Conservation (phyloP, 192 early-diverging fungal species). For the Phlyctochytrium planicorne region DNA sequence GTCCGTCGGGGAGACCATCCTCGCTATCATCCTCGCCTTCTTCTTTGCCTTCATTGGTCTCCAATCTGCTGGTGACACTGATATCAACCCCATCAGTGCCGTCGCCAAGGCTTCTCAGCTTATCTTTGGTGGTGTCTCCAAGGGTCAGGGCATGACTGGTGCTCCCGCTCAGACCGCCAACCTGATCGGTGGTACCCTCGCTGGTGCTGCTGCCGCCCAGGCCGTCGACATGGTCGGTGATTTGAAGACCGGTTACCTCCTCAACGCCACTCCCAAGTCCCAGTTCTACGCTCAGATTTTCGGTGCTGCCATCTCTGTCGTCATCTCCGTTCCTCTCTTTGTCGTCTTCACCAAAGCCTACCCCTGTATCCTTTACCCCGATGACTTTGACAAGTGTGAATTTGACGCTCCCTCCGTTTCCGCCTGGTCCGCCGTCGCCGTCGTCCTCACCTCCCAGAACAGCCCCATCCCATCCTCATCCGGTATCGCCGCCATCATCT, state of each 20-base stretch:
- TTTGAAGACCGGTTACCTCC: constrained; percentile 82
- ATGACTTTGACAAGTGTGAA: constrained; percentile 33
- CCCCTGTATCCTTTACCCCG: constrained; percentile 51
- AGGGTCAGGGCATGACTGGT: constrained; percentile 47
- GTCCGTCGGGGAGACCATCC: constrained; percentile 60
- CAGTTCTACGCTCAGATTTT: constrained; percentile 84
- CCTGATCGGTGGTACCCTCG: constrained; percentile 75
- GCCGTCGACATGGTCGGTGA: constrained; percentile 78
- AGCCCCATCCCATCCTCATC: constrained; percentile 40
- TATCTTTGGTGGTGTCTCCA: constrained; percentile 74
- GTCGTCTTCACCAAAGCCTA: constrained; percentile 62
- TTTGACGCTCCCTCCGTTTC: constrained; percentile 44
- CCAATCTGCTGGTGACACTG: constrained; percentile 79
- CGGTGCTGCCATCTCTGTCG: constrained; percentile 69
- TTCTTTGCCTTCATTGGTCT: constrained; percentile 77
- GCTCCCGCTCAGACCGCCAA: constrained; percentile 62
- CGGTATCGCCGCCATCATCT: constrained; percentile 33
- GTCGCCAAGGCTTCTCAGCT: constrained; percentile 86
- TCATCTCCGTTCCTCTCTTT: constrained; percentile 56
- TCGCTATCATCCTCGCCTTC: constrained; percentile 71
- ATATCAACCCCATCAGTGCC: constrained; percentile 79
- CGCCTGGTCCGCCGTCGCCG: constrained; percentile 35
- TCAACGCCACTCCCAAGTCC: constrained; percentile 77
- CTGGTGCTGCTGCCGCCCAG: constrained; percentile 67
- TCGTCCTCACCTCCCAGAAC: constrained; percentile 17